Evolutionary conservation across 2,329 filamentous ascomycete species (phyloP), one percentile per base, ranked within the genome.

Genomic region (Diaporthe ampelina): DNA sequence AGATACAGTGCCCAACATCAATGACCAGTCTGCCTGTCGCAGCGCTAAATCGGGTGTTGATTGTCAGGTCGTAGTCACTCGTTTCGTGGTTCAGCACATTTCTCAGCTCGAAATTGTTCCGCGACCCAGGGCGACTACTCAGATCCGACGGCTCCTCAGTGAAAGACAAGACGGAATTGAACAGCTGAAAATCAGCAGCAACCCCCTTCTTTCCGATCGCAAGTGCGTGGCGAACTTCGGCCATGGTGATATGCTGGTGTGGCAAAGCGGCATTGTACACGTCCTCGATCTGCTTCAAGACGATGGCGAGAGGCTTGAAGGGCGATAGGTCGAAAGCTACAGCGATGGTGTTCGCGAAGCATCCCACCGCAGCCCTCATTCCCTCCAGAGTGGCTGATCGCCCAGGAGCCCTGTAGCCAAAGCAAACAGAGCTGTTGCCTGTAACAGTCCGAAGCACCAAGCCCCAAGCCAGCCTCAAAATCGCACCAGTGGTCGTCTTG

Each of bases 401-500:
- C 0, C 86, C 87, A 0, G 82, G 79, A 4, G 86, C 84, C 45
- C 86, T 84, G 73, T 85, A 88, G 0, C 90, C 91, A 76, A 92
- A 92, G 50, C 87, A 85, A 10, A 91, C 86, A 15, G 86, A 84
- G 29, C 87, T 83, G 21, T 84, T 84, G 1, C 88, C 88, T 4
- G 88, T 85, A 76, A 90, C 91, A 1, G 86, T 84, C 2, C 89
- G 86, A 0, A 91, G 82, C 0, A 91, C 84, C 26, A 92, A 82
- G 0, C 86, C 88, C 90, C 90, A 92, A 0, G 90, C 89, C n/a
- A 90, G 85, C 32, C 88, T 86, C 5, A 92, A 82, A 4, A 91
- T 82, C 0, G 88, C 86, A 0, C 88, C 85, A 0, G 87, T 80
- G 0, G 86, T 86, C 3, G 89, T 82, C 11, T 82, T 80, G 54